Evolutionary conservation across 2,329 filamentous ascomycete species (phyloP).

Genomic region (Apiospora phragmitis): DNA sequence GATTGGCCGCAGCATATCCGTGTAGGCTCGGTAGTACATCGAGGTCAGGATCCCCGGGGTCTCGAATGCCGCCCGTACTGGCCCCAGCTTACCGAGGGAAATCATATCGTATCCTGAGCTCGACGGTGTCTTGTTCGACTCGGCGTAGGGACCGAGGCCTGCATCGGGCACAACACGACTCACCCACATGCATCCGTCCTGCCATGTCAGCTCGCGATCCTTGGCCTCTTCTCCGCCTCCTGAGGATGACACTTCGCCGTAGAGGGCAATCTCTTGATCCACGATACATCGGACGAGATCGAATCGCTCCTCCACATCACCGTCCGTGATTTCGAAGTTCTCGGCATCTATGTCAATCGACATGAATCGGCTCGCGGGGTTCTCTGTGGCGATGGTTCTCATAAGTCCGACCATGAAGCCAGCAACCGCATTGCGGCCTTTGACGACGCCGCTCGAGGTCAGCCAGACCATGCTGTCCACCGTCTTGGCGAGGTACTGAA

Average conservation of each 20-base stretch:
- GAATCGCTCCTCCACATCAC: not conserved
- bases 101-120: conserved; percentile 8
- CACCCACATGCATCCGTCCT: conserved; percentile 30
- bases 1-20: conserved; percentile 20
- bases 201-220: conserved; percentile 32
- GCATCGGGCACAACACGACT: conserved; percentile 28
- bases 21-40: conserved; percentile 26
- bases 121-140: conserved; percentile 12
- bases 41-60: conserved; percentile 29
- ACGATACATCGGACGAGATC: conserved; percentile 20
- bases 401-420: conserved; percentile 27
- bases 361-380: conserved; percentile 21
- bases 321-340: conserved; percentile 11
- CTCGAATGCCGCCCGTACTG: conserved; percentile 27
- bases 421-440: conserved; percentile 23
- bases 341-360: conserved; percentile 24
- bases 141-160: conserved; percentile 18
- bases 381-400: conserved; percentile 25
- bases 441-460: conserved; percentile 21
- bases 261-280: conserved; percentile 17
- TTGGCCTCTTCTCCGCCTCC: not conserved
- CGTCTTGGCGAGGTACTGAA: conserved; percentile 20
- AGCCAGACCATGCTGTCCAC: conserved; percentile 17
- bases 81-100: conserved; percentile 19
- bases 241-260: not conserved